These are phyloP conservation scores for Fusarium bulbicola DNA, from an alignment of 2,329 filamentous ascomycete species.

Conservation along the genomic window DNA sequence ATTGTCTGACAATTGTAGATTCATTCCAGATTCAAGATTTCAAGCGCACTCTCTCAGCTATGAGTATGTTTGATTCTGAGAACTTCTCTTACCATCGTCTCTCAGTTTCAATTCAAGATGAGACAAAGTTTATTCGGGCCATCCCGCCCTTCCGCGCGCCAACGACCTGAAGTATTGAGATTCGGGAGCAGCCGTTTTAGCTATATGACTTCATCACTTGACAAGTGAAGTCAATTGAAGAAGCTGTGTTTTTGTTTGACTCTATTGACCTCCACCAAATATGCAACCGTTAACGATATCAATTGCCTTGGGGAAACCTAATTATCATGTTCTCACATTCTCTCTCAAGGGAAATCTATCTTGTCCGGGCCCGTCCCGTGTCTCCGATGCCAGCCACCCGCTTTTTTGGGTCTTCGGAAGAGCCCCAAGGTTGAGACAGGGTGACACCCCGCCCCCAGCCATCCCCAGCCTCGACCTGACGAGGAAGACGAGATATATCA, in stretches of 20 bases:
- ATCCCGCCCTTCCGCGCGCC: conserved; percentile 38
- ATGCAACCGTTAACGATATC: background rate
- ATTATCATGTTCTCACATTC: conserved; percentile 21
- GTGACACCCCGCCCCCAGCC: conserved; percentile 35
- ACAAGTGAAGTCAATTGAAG: background rate
- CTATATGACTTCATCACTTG: background rate
- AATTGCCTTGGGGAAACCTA: background rate
- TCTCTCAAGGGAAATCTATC: conserved; percentile 7
- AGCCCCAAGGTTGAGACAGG: conserved; percentile 20
- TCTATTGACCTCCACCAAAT: background rate
- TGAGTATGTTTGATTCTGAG: background rate
- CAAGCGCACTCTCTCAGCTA: background rate
- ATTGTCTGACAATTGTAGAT: background rate
- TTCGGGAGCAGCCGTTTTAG: conserved; percentile 11
- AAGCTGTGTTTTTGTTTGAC: background rate
- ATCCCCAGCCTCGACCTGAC: conserved; percentile 34
- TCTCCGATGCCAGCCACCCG: conserved; percentile 36
- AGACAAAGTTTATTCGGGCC: conserved; percentile 38
- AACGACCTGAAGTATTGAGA: conserved; percentile 5
- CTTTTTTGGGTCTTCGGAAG: conserved; percentile 25
- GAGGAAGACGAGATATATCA: conserved; percentile 25
- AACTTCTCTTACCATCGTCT: background rate
- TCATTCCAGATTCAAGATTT: background rate
- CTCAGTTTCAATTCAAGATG: background rate
- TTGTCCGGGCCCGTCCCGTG: conserved; percentile 24